These are phyloP conservation scores for Sporothrix protearum DNA, from an alignment of 2,329 filamentous ascomycete genomes.

Conservation along the genomic window DNA sequence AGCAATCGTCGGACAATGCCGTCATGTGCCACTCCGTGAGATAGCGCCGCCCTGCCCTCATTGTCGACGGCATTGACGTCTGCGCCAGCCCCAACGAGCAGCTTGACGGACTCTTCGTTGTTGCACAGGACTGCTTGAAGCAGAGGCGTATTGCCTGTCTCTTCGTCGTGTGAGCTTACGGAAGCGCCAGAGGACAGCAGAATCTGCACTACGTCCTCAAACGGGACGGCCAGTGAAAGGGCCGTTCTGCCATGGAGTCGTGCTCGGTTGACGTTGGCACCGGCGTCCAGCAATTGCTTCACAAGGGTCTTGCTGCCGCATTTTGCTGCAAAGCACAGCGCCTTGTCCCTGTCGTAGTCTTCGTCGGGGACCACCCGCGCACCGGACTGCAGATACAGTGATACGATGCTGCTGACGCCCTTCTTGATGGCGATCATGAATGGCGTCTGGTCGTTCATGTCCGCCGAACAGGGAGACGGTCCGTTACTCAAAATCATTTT, in stretches of 20 bases:
- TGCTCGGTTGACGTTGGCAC: not conserved
- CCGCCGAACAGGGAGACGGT: not conserved
- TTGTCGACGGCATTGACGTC: slow-evolving; percentile 17
- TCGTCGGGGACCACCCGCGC: not conserved
- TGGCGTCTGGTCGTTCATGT: not conserved
- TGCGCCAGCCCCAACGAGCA: not conserved
- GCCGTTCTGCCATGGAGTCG: not conserved
- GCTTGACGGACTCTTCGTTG: too few species aligned
- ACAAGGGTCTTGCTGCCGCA: not conserved
- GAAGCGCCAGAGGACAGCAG: not conserved
- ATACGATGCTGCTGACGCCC: not conserved
- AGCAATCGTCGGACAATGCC: not conserved
- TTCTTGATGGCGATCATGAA: not conserved
- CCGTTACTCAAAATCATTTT: not conserved
- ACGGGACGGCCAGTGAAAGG: not conserved
- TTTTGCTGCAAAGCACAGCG: not conserved
- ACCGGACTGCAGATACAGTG: not conserved
- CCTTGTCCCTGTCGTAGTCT: not conserved
- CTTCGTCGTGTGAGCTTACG: not conserved
- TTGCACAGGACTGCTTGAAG: not conserved
- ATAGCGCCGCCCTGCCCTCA: slow-evolving; percentile 20
- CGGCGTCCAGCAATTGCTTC: not conserved
- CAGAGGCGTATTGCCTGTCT: not conserved
- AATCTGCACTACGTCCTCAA: not conserved
- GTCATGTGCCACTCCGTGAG: not conserved